phyloP scores from a whole-genome alignment of 805 yeast genomes.

The Groenewaldozyma tartarivorans region DNA sequence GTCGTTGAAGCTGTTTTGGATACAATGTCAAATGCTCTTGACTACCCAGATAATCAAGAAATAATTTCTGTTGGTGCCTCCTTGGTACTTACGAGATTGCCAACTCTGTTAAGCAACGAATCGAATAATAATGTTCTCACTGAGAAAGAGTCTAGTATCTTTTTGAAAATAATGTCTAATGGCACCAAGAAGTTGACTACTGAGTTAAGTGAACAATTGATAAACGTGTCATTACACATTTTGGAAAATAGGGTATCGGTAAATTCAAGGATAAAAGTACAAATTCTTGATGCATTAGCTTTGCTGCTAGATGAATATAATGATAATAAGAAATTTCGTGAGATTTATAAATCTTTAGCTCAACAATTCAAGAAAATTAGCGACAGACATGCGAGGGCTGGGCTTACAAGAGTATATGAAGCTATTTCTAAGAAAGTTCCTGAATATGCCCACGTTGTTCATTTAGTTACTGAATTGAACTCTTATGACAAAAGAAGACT shows the following conservation, averaged over 20 bases:
- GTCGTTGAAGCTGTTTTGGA: slow-evolving; percentile 60
- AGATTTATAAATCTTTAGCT: slow-evolving; percentile 39
- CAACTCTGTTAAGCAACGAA: slow-evolving; percentile 13
- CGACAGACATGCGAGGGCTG: slow-evolving; percentile 53
- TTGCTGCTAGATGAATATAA: slow-evolving; percentile 37
- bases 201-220: slow-evolving; percentile 42
- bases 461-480: slow-evolving; percentile 56
- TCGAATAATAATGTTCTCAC: slow-evolving; percentile 9
- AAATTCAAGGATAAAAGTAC: slow-evolving; percentile 42
- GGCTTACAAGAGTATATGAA: slow-evolving; percentile 49
- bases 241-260: slow-evolving; percentile 51
- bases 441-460: slow-evolving; percentile 36
- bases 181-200: slow-evolving; percentile 49
- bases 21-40: slow-evolving; percentile 18
- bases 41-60: neutral
- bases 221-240: slow-evolving; percentile 49
- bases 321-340: slow-evolving; percentile 12
- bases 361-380: slow-evolving; percentile 48
- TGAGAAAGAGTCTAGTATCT: slow-evolving; percentile 16
- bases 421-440: slow-evolving; percentile 47
- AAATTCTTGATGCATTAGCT: slow-evolving; percentile 48
- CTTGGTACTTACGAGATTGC: slow-evolving; percentile 19
- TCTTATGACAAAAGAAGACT: slow-evolving; percentile 53
- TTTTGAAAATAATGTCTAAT: slow-evolving; percentile 33
- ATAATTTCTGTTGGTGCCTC: slow-evolving; percentile 22